These are phyloP conservation scores for Epithele typhae DNA, from an alignment of 768 basidiomycete species.

Conservation along the genomic window DNA sequence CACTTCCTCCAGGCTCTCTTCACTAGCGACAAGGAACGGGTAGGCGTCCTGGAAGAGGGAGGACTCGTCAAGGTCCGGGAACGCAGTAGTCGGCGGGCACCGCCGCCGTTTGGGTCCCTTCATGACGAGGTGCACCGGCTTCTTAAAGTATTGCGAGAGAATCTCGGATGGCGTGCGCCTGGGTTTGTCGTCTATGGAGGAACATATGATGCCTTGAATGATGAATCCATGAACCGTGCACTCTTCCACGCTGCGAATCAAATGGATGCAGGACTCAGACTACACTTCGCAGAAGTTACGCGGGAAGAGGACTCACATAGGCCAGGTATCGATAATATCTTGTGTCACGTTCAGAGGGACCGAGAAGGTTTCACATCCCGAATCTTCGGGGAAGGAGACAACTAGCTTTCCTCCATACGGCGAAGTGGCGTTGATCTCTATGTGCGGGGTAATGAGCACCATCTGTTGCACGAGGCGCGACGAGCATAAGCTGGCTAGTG, in stretches of 20 bases:
- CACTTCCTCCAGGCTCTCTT: conserved; percentile 57
- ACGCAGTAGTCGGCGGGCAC: conserved; percentile 46
- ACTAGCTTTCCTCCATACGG: conserved; percentile 46
- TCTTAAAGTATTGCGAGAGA: conserved; percentile 59
- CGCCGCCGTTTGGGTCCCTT: conserved; percentile 57
- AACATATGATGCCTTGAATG: conserved; percentile 59
- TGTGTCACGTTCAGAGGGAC: conserved; percentile 54
- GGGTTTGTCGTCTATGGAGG: conserved; percentile 30
- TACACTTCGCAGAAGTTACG: too few species aligned
- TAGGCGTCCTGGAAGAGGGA: conserved; percentile 68
- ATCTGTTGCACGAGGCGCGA: conserved; percentile 40
- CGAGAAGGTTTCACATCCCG: conserved; percentile 52
- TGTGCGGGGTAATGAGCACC: conserved; percentile 58
- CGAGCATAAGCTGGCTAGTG: neutral
- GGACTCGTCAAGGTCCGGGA: conserved; percentile 54
- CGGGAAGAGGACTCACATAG: conserved; percentile 40
- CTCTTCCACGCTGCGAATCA: conserved; percentile 46
- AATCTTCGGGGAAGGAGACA: conserved; percentile 56
- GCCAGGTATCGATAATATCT: conserved; percentile 48
- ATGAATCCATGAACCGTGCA: conserved; percentile 45
- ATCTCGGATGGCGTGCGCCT: conserved; percentile 46
- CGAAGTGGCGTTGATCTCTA: conserved; percentile 42
- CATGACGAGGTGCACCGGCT: conserved; percentile 56
- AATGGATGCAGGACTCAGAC: too few species aligned
- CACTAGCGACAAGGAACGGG: conserved; percentile 62